Conservation (phyloP, 2,329 filamentous ascomycete genomes). For the Arthrocladium fulminans region DNA sequence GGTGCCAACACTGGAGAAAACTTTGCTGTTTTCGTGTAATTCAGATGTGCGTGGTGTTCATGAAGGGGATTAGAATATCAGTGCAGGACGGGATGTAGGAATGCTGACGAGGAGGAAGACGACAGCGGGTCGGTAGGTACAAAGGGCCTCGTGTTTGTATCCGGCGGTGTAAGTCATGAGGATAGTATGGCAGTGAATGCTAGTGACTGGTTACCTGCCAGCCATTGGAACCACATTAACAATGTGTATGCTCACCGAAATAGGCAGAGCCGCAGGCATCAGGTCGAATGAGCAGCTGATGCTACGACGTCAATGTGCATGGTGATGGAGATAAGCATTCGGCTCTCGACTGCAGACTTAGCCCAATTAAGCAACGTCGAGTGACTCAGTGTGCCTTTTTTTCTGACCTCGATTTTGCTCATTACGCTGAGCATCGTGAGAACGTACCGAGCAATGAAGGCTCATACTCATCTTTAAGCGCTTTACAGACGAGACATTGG, state of each 20-base stretch:
- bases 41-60: neutral
- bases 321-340: neutral
- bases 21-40: neutral
- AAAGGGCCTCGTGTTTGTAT: neutral
- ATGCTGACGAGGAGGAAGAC: neutral
- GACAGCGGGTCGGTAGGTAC: neutral
- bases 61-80: neutral
- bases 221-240: neutral
- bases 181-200: neutral
- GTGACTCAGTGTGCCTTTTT: too few relatives aligned
- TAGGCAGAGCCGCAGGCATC: neutral
- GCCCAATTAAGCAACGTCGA: too few relatives aligned
- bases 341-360: too few relatives aligned
- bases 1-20: neutral
- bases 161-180: neutral
- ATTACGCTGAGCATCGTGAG: neutral
- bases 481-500: neutral
- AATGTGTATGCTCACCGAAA: neutral
- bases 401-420: neutral
- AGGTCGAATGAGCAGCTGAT: neutral
- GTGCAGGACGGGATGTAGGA: neutral
- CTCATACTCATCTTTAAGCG: neutral
- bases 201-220: neutral
- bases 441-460: neutral
- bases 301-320: neutral